These are phyloP conservation scores for Ophiocordyceps camponoti-floridani DNA, from an alignment of 2,329 filamentous ascomycete genomes.

Conservation along the genomic window DNA sequence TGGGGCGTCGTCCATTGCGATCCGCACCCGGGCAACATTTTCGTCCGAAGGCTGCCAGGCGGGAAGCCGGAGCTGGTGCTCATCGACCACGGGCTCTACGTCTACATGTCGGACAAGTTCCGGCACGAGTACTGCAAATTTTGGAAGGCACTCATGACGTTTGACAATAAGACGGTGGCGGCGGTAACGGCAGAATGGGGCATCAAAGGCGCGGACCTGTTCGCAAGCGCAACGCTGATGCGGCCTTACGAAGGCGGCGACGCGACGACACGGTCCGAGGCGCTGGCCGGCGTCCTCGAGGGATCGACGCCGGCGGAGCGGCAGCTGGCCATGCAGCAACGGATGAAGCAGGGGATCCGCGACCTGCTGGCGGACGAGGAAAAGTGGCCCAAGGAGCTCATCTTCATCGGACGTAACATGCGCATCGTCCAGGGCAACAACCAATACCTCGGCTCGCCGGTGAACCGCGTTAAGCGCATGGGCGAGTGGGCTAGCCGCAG, in stretches of 20 bases:
- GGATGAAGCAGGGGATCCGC: conserved; percentile 51
- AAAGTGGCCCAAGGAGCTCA: conserved; percentile 77
- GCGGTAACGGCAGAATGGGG: conserved; percentile 69
- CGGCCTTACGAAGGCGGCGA: conserved; percentile 80
- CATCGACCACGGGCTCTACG: conserved; percentile 93
- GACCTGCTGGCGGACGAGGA: conserved; percentile 68
- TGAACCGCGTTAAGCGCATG: conserved; percentile 88
- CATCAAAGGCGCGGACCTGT: conserved; percentile 74
- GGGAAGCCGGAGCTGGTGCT: conserved; percentile 83
- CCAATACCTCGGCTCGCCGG: conserved; percentile 73
- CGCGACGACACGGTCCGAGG: conserved; percentile 39
- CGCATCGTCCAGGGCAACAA: conserved; percentile 89
- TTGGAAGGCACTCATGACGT: conserved; percentile 87
- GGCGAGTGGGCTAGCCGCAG: conserved; percentile 77
- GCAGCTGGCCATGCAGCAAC: conserved; percentile 77
- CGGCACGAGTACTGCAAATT: conserved; percentile 73
- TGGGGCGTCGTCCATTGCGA: conserved; percentile 95
- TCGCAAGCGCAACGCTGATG: conserved; percentile 80
- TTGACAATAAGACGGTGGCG: conserved; percentile 68
- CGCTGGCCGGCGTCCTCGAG: conserved; percentile 45
- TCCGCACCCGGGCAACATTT: conserved; percentile 93
- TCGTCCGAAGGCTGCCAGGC: conserved; percentile 67
- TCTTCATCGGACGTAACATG: conserved; percentile 84
- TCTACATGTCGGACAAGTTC: conserved; percentile 72
- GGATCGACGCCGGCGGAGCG: conserved; percentile 46